Conservation (phyloP, 495 filamentous ascomycete species). For the Chaetomium cochliodes region DNA sequence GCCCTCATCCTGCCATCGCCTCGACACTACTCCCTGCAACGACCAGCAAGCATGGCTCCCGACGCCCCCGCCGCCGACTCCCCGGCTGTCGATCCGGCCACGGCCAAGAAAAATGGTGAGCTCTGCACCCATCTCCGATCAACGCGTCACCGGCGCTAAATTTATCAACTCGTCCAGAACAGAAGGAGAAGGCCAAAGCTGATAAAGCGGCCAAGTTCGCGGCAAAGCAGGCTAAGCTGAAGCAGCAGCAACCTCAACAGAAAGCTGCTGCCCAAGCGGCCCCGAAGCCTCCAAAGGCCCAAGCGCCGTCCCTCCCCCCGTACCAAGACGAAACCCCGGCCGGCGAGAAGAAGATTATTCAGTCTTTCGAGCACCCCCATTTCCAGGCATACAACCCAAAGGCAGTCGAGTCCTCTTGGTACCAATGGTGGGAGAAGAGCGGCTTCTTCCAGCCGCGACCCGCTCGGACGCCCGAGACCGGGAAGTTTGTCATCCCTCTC, state of each 20-base stretch:
- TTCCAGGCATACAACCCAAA: constrained; percentile 60
- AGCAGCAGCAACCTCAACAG: constrained; percentile 24
- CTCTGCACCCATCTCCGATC: constrained; percentile 28
- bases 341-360: constrained; percentile 53
- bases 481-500: constrained; percentile 66
- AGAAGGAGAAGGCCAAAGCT: constrained; percentile 36
- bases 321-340: constrained; percentile 48
- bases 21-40: constrained; percentile 27
- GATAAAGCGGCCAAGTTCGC: constrained; percentile 42
- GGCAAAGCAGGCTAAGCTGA: constrained; percentile 33
- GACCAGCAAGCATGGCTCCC: constrained; percentile 28
- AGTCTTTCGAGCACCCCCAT: constrained; percentile 45
- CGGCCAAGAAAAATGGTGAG: constrained; percentile 36
- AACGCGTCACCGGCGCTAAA: constrained; percentile 7
- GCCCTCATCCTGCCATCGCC: constrained; percentile 22
- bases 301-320: constrained; percentile 43
- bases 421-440: constrained; percentile 63
- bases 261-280: constrained; percentile 21
- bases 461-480: constrained; percentile 53
- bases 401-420: constrained; percentile 65
- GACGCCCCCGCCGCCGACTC: constrained; percentile 19
- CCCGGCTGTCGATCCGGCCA: constrained; percentile 25
- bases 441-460: constrained; percentile 70
- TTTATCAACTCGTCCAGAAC: constrained; percentile 16
- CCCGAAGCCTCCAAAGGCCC: constrained; percentile 35